A percentile compares a stretch with the other conserved stretches of the same genome.
Conservation (phyloP, 176 grass and related monocot species). For the Otatea glauca region DNA sequence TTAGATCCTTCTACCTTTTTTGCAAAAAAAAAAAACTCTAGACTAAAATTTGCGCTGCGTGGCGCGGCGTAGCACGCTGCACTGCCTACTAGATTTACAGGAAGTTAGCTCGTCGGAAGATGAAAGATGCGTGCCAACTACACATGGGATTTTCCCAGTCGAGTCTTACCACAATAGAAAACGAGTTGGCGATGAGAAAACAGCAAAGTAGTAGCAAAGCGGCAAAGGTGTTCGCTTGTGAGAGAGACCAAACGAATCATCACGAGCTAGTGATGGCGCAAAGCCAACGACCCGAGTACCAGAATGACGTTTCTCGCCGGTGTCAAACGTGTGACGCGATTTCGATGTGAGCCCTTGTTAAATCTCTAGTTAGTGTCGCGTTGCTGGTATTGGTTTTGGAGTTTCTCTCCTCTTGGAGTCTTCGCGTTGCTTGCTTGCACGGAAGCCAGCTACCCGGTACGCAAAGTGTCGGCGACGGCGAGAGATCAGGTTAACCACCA, state of each 20-base stretch:
- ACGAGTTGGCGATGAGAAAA: background rate
- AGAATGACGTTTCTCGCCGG: background rate
- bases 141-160: background rate
- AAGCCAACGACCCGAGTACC: constrained; percentile 3
- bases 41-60: too few relatives aligned
- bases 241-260: background rate
- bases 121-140: too few relatives aligned
- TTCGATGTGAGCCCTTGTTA: background rate
- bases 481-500: background rate
- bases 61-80: too few relatives aligned
- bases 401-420: background rate
- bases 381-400: background rate
- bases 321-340: background rate
- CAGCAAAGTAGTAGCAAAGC: background rate
- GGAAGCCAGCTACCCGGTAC: background rate
- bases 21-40: too few relatives aligned
- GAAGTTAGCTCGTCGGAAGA: too few relatives aligned
- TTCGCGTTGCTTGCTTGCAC: background rate
- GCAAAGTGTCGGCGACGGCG: constrained; percentile 26
- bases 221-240: background rate
- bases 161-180: background rate
- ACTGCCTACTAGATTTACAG: too few relatives aligned
- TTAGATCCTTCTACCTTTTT: too few relatives aligned
- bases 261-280: background rate
- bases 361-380: background rate